Percentiles rank a stretch among this genome's conserved stretches.
phyloP scores from a whole-genome alignment of 1,139 yeast genomes.

The Saccharomyces pastorianus region DNA sequence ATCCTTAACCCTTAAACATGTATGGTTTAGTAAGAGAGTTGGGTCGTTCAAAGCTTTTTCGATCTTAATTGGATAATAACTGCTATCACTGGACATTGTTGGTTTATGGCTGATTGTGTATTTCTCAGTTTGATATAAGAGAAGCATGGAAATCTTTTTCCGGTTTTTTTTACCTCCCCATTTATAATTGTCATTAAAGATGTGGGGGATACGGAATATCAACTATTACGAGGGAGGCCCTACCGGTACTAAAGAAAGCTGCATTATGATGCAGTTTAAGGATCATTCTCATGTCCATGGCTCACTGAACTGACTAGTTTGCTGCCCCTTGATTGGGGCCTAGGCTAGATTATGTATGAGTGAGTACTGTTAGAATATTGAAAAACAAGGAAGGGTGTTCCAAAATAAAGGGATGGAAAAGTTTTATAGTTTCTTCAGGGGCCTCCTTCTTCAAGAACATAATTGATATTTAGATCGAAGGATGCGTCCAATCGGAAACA shows the following conservation, averaged over 20 bases:
- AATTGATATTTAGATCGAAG: neutral
- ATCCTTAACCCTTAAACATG: conserved; percentile 75
- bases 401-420: neutral
- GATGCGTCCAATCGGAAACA: neutral
- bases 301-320: neutral
- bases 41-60: conserved; percentile 20
- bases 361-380: neutral
- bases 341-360: neutral
- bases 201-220: neutral
- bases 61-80: conserved; percentile 15
- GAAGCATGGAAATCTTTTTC: neutral
- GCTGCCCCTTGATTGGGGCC: neutral
- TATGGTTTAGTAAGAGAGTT: conserved; percentile 45
- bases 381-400: neutral
- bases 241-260: neutral
- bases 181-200: neutral
- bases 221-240: neutral
- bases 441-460: neutral
- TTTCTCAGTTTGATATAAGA: too few relatives aligned
- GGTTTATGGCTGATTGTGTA: neutral
- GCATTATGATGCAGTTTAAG: neutral
- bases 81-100: neutral
- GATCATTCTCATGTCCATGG: neutral
- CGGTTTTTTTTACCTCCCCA: neutral
- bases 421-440: neutral